Evolutionary conservation across 176 grass and related monocot genomes (phyloP).

Genomic region (Canna indica): DNA sequence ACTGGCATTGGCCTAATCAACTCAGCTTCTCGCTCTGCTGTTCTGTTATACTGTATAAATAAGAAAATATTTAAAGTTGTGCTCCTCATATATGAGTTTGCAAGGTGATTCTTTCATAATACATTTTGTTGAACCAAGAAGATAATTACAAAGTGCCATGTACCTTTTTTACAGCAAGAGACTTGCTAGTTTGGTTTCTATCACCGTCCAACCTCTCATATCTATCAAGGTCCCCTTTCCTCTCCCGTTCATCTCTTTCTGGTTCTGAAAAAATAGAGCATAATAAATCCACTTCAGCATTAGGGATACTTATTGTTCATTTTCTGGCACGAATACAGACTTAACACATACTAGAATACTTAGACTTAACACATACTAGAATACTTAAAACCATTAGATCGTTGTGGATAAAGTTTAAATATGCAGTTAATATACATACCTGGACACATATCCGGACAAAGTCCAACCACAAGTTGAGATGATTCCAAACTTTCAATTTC

Average conservation of each 20-base stretch:
- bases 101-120: conserved; percentile 44
- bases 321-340: not conserved
- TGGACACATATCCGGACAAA: conserved; percentile 95
- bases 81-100: conserved; percentile 28
- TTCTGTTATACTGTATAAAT: conserved; percentile 90
- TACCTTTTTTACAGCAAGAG: conserved; percentile 94
- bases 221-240: conserved; percentile 96
- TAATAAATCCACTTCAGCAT: not conserved
- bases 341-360: not conserved
- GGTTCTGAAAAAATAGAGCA: conserved; percentile 39
- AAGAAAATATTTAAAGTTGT: conserved; percentile 42
- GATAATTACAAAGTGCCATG: conserved; percentile 21
- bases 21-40: conserved; percentile 70
- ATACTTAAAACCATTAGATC: not conserved
- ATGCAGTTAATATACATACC: conserved; percentile 26
- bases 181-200: conserved; percentile 81
- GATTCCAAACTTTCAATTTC: conserved; percentile 41
- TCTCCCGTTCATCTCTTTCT: conserved; percentile 84
- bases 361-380: not conserved
- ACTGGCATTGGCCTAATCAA: conserved; percentile 93
- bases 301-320: not conserved
- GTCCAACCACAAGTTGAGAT: conserved; percentile 46
- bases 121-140: conserved; percentile 23
- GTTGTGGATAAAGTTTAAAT: not conserved
- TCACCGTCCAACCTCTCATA: conserved; percentile 75